Evolutionary conservation across 1,139 yeast species (phyloP), one percentile per base, ranked within the genome.

Genomic region (Candida sojae): DNA sequence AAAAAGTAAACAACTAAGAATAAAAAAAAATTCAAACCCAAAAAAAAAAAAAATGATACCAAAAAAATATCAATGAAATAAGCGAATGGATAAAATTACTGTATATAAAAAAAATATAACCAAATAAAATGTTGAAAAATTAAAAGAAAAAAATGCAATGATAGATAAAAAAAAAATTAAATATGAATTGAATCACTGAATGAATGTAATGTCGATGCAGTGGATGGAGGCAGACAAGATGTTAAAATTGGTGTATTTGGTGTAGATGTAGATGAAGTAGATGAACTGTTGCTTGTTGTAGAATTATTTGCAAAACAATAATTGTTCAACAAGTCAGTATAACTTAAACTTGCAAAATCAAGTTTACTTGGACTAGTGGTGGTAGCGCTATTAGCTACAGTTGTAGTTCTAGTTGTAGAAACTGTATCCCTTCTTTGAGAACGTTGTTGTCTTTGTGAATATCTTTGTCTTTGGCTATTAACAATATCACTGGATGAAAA

Each of bases 101-200:
- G 21, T 17, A 17, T 17, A 17, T 17, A 17, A 17, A 17, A 17
- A 17, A 17, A 17, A 17, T 17, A 17, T 17, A 17, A 17, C 21
- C 21, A 17, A 17, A 17, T 17, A 17, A 17, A 17, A 17, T 17
- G 21, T 17, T 17, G 21, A 30, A 4, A 10, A 30, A 13, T n/a
- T n/a, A 33, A 33, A 33, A 11, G 5, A 6, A 9, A 33, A 17
- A 33, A 33, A n/a, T n/a, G 6, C 6, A 33, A 33, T 5, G 12
- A 33, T 33, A 21, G 12, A n/a, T n/a, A 33, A 33, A 33, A 33
- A n/a, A 33, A 12, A n/a, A 33, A 33, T 52, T 48, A 67, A 48
- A 58, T 67, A 52, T 67, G 68, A 52, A 67, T 65, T 31, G 70
- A 65, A 53, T 67, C 72, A 50, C 70, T 65, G 40, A 66, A 63